Evolutionary conservation across 2,329 filamentous ascomycete species (phyloP).

Genomic region (Cercospora sp.): DNA sequence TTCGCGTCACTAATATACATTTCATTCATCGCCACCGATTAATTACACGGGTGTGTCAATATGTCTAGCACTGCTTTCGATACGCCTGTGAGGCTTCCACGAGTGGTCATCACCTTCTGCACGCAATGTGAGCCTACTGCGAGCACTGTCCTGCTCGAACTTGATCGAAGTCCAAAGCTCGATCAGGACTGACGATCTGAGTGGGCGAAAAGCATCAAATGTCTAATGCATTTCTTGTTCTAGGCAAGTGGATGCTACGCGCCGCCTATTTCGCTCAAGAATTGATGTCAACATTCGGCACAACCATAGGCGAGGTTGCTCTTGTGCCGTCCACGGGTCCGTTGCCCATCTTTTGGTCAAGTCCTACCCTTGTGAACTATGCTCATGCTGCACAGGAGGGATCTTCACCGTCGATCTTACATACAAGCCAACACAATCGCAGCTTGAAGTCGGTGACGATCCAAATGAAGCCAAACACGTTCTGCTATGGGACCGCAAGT

Average conservation of each 20-base stretch:
- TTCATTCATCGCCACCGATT: background rate
- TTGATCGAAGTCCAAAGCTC: conserved; percentile 21
- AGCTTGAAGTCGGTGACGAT: conserved; percentile 16
- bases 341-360: background rate
- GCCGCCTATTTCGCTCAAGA: conserved; percentile 81
- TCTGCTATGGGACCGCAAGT: conserved; percentile 83
- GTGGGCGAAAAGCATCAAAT: background rate
- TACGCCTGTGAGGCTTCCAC: conserved; percentile 54
- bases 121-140: conserved; percentile 62
- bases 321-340: conserved; percentile 77
- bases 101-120: conserved; percentile 86
- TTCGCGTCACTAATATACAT: background rate
- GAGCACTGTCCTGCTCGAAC: background rate
- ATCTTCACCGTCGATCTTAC: conserved; percentile 74
- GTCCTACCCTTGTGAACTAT: background rate
- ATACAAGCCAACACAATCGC: conserved; percentile 27
- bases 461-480: conserved; percentile 45
- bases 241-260: conserved; percentile 36
- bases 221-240: background rate
- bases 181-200: conserved; percentile 19
- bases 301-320: conserved; percentile 79
- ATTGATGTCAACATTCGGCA: conserved; percentile 87
- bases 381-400: conserved; percentile 47
- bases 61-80: conserved; percentile 4
- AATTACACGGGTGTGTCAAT: background rate